A percentile compares a stretch with the other conserved stretches of the same genome.
phyloP scores from a whole-genome alignment of 225 moss, liverwort and hornwort species.

The Physcomitrellopsis africana region DNA sequence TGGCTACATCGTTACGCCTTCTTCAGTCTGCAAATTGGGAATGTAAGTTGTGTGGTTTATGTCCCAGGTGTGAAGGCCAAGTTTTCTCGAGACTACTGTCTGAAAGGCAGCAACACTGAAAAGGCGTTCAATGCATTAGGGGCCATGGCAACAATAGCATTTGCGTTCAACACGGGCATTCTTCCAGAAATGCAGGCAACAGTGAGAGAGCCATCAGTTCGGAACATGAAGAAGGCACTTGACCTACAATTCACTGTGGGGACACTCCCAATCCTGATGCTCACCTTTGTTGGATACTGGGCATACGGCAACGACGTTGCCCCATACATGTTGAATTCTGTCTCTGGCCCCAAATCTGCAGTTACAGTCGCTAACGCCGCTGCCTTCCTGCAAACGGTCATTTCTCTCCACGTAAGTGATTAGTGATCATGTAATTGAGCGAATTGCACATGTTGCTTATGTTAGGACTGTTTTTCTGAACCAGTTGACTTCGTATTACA shows the following conservation, averaged over 20 bases:
- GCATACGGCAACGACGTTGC: constrained; percentile 43
- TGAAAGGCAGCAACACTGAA: constrained; percentile 30
- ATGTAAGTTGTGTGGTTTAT: neutral
- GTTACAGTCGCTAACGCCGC: constrained; percentile 43
- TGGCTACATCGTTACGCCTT: no score
- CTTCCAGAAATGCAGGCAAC: constrained; percentile 64
- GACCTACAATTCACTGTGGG: constrained; percentile 45
- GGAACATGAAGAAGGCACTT: constrained; percentile 54
- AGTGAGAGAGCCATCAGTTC: constrained; percentile 43
- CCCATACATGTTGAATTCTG: constrained; percentile 40
- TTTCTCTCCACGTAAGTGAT: constrained; percentile 43
- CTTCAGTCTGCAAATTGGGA: neutral
- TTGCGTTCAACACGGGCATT: constrained; percentile 59
- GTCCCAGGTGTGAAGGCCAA: constrained; percentile 37
- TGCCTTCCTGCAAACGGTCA: constrained; percentile 47
- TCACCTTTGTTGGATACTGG: constrained; percentile 55
- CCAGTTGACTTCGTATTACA: neutral
- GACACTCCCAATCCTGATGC: constrained; percentile 44
- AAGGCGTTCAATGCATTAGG: constrained; percentile 49
- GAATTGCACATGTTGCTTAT: neutral
- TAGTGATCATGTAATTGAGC: neutral
- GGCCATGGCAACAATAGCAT: constrained; percentile 49
- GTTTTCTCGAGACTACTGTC: constrained; percentile 43
- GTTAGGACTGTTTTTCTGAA: neutral
- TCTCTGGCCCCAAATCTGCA: constrained; percentile 42